Evolutionary conservation across 2,329 filamentous ascomycete species (phyloP), one percentile per base, ranked within the genome.

Genomic region (Xylaria arbuscula): DNA sequence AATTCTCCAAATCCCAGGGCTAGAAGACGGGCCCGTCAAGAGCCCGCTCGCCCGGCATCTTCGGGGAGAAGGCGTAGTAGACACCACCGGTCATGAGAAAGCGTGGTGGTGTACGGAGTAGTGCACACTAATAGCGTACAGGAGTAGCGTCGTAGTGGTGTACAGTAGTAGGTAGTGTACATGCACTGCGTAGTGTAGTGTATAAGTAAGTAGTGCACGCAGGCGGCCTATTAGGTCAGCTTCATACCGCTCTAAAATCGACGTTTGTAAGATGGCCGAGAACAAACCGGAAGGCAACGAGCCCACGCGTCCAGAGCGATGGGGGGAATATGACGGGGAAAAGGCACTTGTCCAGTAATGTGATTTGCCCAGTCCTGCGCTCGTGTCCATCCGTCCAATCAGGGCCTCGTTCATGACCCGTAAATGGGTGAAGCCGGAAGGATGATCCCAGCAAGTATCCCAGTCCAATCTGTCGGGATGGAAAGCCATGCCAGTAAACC

Each of bases 401-500:
- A 72, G 34, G 57, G 63, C 38, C 63, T 15, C 24, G 3, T 28
- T n/a, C 13, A 15, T 15, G 11, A 32, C 28, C 24, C 53, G 48
- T 65, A 54, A 60, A 64, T 76, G 76, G 76, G 70, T 75, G 64
- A 78, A 77, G 64, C 72, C 76, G 76, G 76, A 76, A 77, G 71
- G 64, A 55, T 66, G 62, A 75, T 72, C 75, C 75, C 75, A 77
- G 71, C 63, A 60, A 5, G 65, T 58, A 75, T 73, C 75, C 75
- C 75, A 76, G 72, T 67, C 68, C 75, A 76, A 69, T 67, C 64
- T 66, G 65, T 74, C 74, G 75, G 75, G 56, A 65, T 54, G 45
- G 34, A 36, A 42, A 51, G 34, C 60, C 50, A n/a, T 53, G 10
- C 24, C 40, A 45, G 40, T 45, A 32, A 28, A 8, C 51, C 56